phyloP scores from a whole-genome alignment of 345 rosid species.

The Heritiera fomes region DNA sequence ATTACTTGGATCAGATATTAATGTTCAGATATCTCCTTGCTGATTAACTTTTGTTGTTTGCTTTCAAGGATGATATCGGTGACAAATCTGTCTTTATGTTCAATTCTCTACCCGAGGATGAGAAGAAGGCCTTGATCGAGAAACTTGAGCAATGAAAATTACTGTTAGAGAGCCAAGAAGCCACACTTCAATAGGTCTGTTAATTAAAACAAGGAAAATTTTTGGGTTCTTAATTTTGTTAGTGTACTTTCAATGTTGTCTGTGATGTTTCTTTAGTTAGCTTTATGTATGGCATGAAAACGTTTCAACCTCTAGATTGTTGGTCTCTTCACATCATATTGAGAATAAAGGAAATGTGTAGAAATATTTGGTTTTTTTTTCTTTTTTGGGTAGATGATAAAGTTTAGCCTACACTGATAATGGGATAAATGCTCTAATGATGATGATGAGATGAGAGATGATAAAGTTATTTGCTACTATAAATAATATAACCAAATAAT shows the following conservation, averaged over 20 bases:
- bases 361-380: too few relatives aligned
- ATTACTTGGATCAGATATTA: neutral
- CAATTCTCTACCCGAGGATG: constrained; percentile 71
- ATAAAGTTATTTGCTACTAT: neutral
- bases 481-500: too few relatives aligned
- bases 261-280: neutral
- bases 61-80: constrained; percentile 84
- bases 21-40: neutral
- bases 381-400: too few relatives aligned
- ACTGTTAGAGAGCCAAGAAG: constrained; percentile 16
- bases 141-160: constrained; percentile 61
- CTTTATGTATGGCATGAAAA: neutral
- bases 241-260: neutral
- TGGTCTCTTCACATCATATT: neutral
- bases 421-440: too few relatives aligned
- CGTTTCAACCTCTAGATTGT: neutral
- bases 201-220: neutral
- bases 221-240: neutral
- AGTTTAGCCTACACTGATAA: too few relatives aligned
- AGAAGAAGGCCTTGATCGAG: constrained; percentile 62
- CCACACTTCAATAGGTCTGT: neutral
- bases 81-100: constrained; percentile 93
- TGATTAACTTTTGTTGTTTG: neutral
- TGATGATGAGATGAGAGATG: too few relatives aligned
- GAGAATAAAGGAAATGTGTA: neutral